Conservation (phyloP, 306 rosid genomes). For the Citrullus amarus region DNA sequence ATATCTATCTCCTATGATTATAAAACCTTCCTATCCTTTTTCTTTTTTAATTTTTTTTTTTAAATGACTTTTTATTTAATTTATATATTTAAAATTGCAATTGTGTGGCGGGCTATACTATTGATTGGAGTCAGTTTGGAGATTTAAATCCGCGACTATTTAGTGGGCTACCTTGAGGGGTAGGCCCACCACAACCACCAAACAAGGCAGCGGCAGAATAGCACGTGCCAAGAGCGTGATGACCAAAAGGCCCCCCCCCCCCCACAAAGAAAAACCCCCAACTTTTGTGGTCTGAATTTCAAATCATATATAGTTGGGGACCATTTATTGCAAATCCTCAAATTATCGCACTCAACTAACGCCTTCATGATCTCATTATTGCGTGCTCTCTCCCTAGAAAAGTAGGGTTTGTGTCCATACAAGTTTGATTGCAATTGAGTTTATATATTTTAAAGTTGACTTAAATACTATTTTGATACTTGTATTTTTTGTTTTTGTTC, state of each 20-base stretch:
- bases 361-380: neutral
- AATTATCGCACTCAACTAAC: neutral
- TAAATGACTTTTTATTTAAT: too few species aligned
- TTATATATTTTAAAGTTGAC: too few species aligned
- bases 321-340: neutral
- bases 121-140: neutral
- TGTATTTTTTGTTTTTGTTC: too few species aligned
- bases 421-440: too few species aligned
- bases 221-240: slow-evolving; percentile 1
- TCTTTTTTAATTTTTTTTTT: too few species aligned
- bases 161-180: neutral
- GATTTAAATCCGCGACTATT: neutral
- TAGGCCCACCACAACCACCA: neutral
- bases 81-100: too few species aligned
- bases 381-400: too few species aligned
- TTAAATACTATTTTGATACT: too few species aligned
- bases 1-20: too few species aligned
- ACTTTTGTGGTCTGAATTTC: neutral
- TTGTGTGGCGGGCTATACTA: neutral
- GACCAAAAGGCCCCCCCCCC: neutral
- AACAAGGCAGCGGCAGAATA: neutral
- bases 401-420: too few species aligned
- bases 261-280: neutral
- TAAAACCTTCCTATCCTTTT: too few species aligned
- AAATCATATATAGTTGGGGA: neutral